phyloP scores from a whole-genome alignment of 495 filamentous ascomycete genomes.

The Penicillium paxilli region DNA sequence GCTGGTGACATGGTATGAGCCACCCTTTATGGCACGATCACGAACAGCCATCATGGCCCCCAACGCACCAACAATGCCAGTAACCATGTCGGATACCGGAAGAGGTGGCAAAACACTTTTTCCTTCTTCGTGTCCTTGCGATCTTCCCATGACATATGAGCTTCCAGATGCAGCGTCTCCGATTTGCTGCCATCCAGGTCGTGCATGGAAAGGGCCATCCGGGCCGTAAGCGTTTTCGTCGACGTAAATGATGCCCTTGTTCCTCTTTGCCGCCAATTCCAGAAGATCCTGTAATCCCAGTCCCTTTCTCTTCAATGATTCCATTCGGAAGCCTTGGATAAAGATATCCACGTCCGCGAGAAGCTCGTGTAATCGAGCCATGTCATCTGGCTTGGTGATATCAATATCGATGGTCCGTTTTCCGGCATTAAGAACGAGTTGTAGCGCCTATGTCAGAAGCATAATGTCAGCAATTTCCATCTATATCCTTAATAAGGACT shows the following conservation, averaged over 20 bases:
- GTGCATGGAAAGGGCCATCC: slow-evolving; percentile 30
- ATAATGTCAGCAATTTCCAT: not conserved
- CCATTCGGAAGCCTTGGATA: slow-evolving; percentile 55
- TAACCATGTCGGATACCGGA: slow-evolving; percentile 71
- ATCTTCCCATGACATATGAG: slow-evolving; percentile 26
- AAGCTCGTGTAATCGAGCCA: slow-evolving; percentile 40
- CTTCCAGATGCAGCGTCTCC: slow-evolving; percentile 36
- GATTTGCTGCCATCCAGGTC: slow-evolving; percentile 50
- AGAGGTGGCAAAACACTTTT: slow-evolving; percentile 65
- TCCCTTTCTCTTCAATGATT: slow-evolving; percentile 50
- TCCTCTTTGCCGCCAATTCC: slow-evolving; percentile 40
- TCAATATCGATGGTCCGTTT: slow-evolving; percentile 58
- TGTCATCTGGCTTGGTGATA: slow-evolving; percentile 45
- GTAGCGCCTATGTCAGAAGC: slow-evolving; percentile 32
- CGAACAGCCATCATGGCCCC: slow-evolving; percentile 49
- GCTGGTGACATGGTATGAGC: slow-evolving; percentile 26
- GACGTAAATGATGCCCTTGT: slow-evolving; percentile 62
- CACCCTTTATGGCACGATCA: slow-evolving; percentile 23
- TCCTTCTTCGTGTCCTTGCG: slow-evolving; percentile 61
- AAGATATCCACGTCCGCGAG: slow-evolving; percentile 57
- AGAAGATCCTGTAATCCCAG: slow-evolving; percentile 49
- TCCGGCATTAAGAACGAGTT: slow-evolving; percentile 49
- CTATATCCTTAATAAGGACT: too few species aligned
- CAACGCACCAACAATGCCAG: slow-evolving; percentile 56
- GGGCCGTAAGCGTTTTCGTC: slow-evolving; percentile 65